Conservation (phyloP, 2,329 filamentous ascomycete genomes). For the Cryoendolithus antarcticus region DNA sequence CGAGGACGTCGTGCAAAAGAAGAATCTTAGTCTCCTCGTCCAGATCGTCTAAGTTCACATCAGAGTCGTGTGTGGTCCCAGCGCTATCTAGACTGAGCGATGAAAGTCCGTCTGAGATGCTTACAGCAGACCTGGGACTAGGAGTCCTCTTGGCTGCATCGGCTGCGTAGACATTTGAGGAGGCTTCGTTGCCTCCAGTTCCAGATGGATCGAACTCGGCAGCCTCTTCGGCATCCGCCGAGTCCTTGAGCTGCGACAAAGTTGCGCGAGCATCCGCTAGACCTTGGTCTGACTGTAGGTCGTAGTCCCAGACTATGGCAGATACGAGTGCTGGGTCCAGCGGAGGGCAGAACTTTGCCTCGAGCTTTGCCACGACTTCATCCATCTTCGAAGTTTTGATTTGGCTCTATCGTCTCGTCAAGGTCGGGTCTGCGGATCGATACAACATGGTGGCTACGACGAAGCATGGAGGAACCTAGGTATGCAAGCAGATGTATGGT, state of each 20-base stretch:
- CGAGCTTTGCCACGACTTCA: constrained; percentile 12
- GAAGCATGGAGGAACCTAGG: no score
- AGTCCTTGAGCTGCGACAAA: constrained; percentile 53
- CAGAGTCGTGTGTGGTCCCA: constrained; percentile 10
- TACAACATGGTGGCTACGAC: no score
- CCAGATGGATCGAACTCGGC: constrained; percentile 70
- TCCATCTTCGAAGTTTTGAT: constrained; percentile 13
- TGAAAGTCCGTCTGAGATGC: constrained; percentile 35
- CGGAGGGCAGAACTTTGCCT: constrained; percentile 61
- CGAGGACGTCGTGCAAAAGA: constrained; percentile 59
- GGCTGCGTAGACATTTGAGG: constrained; percentile 10
- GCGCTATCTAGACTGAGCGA: constrained; percentile 18
- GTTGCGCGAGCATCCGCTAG: constrained; percentile 44
- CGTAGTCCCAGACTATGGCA: constrained; percentile 63
- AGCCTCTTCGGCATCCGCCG: constrained; percentile 55
- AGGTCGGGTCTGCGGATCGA: no score
- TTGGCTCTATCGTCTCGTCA: no score
- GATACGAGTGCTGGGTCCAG: constrained; percentile 68
- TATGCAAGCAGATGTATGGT: no score
- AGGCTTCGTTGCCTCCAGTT: constrained; percentile 35
- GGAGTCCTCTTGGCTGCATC: constrained; percentile 26
- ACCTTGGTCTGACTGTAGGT: constrained; percentile 43
- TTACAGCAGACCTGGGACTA: constrained; percentile 21
- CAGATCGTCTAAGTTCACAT: constrained; percentile 28
- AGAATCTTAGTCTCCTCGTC: constrained; percentile 50